These are phyloP conservation scores for Chrysopogon serrulatus DNA, from an alignment of 176 grass and related monocot species.

Conservation along the genomic window DNA sequence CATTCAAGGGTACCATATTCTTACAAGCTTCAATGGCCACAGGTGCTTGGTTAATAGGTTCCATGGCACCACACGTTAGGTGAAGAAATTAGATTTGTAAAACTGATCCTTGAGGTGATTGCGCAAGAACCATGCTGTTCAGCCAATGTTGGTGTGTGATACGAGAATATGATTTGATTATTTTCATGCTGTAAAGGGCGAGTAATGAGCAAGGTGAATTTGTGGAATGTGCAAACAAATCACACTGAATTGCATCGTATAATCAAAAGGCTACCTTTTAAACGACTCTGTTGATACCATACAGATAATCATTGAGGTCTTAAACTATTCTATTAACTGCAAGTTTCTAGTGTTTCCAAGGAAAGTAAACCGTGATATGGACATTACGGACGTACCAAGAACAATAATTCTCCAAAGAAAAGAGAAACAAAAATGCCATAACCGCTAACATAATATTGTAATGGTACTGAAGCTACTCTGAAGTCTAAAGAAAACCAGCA, in stretches of 20 bases:
- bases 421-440: not conserved
- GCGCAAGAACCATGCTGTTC: not conserved
- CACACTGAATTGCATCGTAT: not conserved
- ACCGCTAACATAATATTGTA: not conserved
- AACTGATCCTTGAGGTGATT: not conserved
- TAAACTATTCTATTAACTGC: not conserved
- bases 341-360: not conserved
- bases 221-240: not conserved
- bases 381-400: not conserved
- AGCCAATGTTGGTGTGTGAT: not conserved
- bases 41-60: not conserved
- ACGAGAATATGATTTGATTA: not conserved
- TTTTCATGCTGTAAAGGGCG: not conserved
- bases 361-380: not conserved
- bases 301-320: not conserved
- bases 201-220: not conserved
- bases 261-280: not conserved
- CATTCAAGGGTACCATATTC: not conserved
- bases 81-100: not conserved
- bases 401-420: not conserved
- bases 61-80: not conserved
- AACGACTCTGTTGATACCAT: not conserved
- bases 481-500: conserved; percentile 15
- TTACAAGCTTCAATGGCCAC: not conserved
- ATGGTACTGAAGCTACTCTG: conserved; percentile 1